Conservation (phyloP, 1,284 basidiomycete genomes). For the Ustilago esculenta region DNA sequence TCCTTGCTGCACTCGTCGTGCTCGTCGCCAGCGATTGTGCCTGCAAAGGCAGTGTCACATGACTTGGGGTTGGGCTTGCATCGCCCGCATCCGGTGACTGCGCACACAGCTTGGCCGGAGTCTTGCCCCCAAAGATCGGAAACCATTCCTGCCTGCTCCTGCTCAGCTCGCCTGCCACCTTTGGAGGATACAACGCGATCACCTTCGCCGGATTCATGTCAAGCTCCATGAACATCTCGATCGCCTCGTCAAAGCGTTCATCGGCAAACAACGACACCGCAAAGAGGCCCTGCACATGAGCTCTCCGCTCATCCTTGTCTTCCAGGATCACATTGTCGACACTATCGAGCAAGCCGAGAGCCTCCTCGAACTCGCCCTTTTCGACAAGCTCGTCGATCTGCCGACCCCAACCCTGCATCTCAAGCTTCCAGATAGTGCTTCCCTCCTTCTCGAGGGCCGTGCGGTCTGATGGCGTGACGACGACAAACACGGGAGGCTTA, state of each 20-base stretch:
- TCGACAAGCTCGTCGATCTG: constrained; percentile 86
- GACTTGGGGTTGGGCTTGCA: constrained; percentile 24
- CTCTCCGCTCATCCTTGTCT: constrained; percentile 70
- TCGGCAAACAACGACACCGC: constrained; percentile 81
- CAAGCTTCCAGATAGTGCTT: constrained; percentile 77
- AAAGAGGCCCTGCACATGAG: constrained; percentile 70
- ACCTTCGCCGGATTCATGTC: constrained; percentile 94
- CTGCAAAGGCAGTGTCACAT: constrained; percentile 13
- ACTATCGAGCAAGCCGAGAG: constrained; percentile 80
- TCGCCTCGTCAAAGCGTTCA: constrained; percentile 78
- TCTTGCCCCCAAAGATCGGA: constrained; percentile 82
- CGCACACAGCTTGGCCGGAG: constrained; percentile 18
- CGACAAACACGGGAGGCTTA: constrained; percentile 47
- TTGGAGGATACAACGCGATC: constrained; percentile 84
- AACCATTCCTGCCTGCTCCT: constrained; percentile 81
- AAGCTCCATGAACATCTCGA: constrained; percentile 86
- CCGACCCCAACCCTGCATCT: constrained; percentile 78
- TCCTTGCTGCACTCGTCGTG: constrained; percentile 24
- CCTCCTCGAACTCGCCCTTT: constrained; percentile 79
- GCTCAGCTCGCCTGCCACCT: constrained; percentile 80
- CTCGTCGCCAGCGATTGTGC: constrained; percentile 22
- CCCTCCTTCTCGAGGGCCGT: constrained; percentile 46
- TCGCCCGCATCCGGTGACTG: constrained; percentile 15
- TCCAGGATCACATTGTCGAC: constrained; percentile 75
- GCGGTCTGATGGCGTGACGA: constrained; percentile 41